Evolutionary conservation across 2,329 filamentous ascomycete species (phyloP).

Genomic region (Clonostachys rosea): DNA sequence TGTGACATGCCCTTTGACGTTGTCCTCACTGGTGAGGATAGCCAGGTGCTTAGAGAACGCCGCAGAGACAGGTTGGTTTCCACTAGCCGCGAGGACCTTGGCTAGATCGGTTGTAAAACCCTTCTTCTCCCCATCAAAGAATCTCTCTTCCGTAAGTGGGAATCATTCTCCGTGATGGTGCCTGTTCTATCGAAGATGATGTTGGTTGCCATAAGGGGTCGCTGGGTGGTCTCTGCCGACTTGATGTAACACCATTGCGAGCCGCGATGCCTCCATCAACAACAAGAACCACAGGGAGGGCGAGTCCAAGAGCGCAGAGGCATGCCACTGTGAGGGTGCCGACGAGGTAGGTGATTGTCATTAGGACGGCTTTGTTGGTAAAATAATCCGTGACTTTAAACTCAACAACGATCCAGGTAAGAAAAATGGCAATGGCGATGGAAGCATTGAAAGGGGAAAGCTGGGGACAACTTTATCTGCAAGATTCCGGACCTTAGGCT

Average conservation of each 20-base stretch:
- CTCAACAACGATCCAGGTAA: conserved; percentile 43
- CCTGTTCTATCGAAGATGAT: conserved; percentile 64
- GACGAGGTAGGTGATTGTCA: conserved; percentile 23
- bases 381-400: conserved; percentile 29
- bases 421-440: conserved; percentile 41
- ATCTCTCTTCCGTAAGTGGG: conserved; percentile 16
- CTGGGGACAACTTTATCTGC: conserved; percentile 53
- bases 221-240: conserved; percentile 46
- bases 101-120: conserved; percentile 13
- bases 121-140: conserved; percentile 8
- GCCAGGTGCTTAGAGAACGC: conserved; percentile 36
- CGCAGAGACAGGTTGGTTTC: conserved; percentile 43
- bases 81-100: conserved; percentile 24
- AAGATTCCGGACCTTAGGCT: conserved; percentile 51
- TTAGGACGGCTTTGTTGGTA: conserved; percentile 13
- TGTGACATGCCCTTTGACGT: conserved; percentile 5
- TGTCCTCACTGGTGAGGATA: conserved; percentile 11
- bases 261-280: conserved; percentile 56
- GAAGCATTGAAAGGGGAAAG: conserved; percentile 50
- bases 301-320: conserved; percentile 60
- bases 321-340: conserved; percentile 56
- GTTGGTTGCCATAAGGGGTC: conserved; percentile 43
- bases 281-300: conserved; percentile 62
- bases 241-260: conserved; percentile 51
- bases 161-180: conserved; percentile 47